These are phyloP conservation scores for Leccinum arenicola DNA, from an alignment of 768 basidiomycete genomes.

Conservation along the genomic window DNA sequence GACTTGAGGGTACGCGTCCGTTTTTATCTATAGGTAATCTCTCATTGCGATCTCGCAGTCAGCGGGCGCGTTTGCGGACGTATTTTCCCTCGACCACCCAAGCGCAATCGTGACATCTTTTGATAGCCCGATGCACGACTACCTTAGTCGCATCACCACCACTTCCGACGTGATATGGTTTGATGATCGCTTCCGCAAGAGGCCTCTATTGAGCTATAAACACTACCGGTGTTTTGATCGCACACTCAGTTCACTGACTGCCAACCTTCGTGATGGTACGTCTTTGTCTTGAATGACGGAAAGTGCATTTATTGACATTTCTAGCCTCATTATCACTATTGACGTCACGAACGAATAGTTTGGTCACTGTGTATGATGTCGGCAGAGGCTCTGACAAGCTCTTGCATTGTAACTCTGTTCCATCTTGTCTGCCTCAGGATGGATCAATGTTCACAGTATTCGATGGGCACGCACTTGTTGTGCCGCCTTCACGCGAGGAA, in stretches of 20 bases:
- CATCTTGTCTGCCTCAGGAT: conserved; percentile 37
- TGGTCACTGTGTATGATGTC: conserved; percentile 67
- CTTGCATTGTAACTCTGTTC: conserved; percentile 42
- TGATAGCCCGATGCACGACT: conserved; percentile 41
- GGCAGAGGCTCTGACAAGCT: conserved; percentile 38
- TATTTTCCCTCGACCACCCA: conserved; percentile 36
- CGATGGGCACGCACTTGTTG: conserved; percentile 32
- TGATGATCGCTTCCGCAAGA: conserved; percentile 55
- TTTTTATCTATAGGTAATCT: neutral
- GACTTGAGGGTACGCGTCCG: conserved; percentile 54
- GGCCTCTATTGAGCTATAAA: conserved; percentile 57
- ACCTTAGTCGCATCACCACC: conserved; percentile 53
- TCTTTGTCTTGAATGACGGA: neutral
- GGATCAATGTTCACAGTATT: conserved; percentile 24
- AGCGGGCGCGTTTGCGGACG: conserved; percentile 18
- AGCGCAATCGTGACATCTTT: conserved; percentile 52
- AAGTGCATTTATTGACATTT: neutral
- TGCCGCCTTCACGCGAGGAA: conserved; percentile 27
- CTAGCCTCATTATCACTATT: conserved; percentile 54
- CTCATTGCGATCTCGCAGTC: conserved; percentile 29
- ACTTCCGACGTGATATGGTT: conserved; percentile 69
- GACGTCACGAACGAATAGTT: conserved; percentile 54
- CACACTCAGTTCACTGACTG: conserved; percentile 45
- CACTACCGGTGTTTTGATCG: conserved; percentile 63
- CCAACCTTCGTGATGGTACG: conserved; percentile 35